Percentiles rank a stretch among this genome's conserved stretches.
Evolutionary conservation across 164 flowering plant species (phyloP).

Genomic region (Umbellularia californica): DNA sequence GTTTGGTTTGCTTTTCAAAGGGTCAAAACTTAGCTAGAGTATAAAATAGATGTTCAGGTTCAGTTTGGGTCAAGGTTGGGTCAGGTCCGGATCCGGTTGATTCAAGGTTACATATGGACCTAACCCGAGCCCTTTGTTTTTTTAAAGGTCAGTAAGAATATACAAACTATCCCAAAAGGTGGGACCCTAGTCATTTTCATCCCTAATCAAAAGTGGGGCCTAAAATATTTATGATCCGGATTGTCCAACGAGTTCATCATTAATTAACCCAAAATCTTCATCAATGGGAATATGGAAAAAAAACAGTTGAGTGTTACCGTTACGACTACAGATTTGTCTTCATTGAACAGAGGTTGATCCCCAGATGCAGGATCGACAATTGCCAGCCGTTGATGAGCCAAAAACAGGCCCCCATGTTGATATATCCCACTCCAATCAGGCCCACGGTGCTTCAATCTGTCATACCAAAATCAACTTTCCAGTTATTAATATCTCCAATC

Average conservation of each 20-base stretch:
- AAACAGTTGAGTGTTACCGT: slow-evolving; percentile 39
- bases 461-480: background rate
- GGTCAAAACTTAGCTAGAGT: too few relatives aligned
- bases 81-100: background rate
- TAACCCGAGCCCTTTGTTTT: background rate
- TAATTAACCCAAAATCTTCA: background rate
- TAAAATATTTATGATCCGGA: too few relatives aligned
- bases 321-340: slow-evolving; percentile 70
- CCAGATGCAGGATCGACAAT: slow-evolving; percentile 95
- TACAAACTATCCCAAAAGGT: background rate
- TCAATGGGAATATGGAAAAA: too few relatives aligned
- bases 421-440: slow-evolving; percentile 98
- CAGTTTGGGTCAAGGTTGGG: background rate
- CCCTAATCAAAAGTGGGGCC: too few relatives aligned
- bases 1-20: too few relatives aligned
- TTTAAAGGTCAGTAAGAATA: background rate
- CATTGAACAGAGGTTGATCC: slow-evolving; percentile 92
- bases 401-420: slow-evolving; percentile 67
- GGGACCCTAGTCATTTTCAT: background rate
- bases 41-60: background rate
- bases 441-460: slow-evolving; percentile 95
- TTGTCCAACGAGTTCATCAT: too few relatives aligned
- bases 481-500: too few relatives aligned
- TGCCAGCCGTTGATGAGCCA: slow-evolving; percentile 89
- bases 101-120: background rate